phyloP scores from a whole-genome alignment of 2,329 filamentous ascomycete species.

The Trichoderma semiorbis region DNA sequence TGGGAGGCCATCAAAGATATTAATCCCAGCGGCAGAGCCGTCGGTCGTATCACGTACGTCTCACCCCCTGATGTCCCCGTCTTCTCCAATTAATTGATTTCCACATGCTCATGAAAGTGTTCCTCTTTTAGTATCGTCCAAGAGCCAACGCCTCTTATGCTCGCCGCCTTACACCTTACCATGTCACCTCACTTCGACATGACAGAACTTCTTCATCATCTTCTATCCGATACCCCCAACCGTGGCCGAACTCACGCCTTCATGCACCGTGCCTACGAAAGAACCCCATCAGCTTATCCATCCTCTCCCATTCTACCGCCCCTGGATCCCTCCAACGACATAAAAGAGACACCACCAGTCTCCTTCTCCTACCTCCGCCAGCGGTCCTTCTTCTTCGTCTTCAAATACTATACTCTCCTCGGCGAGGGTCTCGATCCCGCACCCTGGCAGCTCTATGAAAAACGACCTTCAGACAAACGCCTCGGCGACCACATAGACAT shows the following conservation, averaged over 20 bases:
- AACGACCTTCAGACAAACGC: constrained; percentile 37
- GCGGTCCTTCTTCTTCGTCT: constrained; percentile 58
- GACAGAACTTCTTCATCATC: constrained; percentile 55
- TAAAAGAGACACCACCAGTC: constrained; percentile 19
- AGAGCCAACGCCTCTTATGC: constrained; percentile 58
- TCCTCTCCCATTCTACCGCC: constrained; percentile 20
- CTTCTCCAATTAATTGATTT: not conserved
- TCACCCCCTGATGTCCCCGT: not conserved
- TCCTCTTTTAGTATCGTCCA: constrained; percentile 47
- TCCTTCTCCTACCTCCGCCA: constrained; percentile 41
- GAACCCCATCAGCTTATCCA: constrained; percentile 21
- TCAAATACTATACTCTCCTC: constrained; percentile 63
- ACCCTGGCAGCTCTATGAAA: constrained; percentile 57
- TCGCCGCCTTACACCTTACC: constrained; percentile 57
- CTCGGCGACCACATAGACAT: constrained; percentile 53
- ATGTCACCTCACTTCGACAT: constrained; percentile 58
- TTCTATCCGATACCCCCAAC: constrained; percentile 48
- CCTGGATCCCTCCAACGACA: constrained; percentile 8
- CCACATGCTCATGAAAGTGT: constrained; percentile 25
- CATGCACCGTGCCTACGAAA: constrained; percentile 48
- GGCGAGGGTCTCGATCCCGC: constrained; percentile 53
- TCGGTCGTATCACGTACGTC: constrained; percentile 56
- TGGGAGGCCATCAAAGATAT: constrained; percentile 41
- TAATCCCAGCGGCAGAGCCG: constrained; percentile 38
- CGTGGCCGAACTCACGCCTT: constrained; percentile 44